phyloP scores from a whole-genome alignment of 2,329 filamentous ascomycete species.

The Aspergillus puulaauensis region DNA sequence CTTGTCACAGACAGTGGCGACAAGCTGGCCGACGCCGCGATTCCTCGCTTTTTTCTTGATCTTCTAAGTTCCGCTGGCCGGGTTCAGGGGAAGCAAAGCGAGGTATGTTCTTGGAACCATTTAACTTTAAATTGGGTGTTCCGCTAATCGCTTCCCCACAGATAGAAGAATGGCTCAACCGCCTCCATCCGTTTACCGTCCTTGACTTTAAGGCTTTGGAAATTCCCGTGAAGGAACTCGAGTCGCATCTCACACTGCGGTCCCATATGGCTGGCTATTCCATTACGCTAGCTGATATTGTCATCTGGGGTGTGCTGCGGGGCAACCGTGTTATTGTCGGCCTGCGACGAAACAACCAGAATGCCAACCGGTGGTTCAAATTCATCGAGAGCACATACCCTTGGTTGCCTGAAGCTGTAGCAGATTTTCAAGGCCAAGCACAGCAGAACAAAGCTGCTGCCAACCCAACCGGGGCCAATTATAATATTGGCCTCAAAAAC shows the following conservation, averaged over 20 bases:
- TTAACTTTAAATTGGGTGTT: neutral
- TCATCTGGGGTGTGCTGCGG: slow-evolving; percentile 79
- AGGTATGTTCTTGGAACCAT: neutral
- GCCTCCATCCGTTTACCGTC: slow-evolving; percentile 52
- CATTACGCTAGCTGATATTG: slow-evolving; percentile 73
- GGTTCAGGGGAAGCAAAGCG: neutral
- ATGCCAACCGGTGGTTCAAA: slow-evolving; percentile 76
- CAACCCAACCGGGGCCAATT: slow-evolving; percentile 78
- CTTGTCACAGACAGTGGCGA: neutral
- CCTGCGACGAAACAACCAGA: slow-evolving; percentile 71
- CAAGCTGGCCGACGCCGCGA: neutral
- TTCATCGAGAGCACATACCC: slow-evolving; percentile 62
- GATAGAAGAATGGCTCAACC: slow-evolving; percentile 53
- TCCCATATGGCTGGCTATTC: slow-evolving; percentile 82
- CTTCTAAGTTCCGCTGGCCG: neutral
- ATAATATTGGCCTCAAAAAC: slow-evolving; percentile 82
- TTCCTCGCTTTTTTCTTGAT: neutral
- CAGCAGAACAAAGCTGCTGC: slow-evolving; percentile 54
- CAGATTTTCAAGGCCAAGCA: neutral
- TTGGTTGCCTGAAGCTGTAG: neutral
- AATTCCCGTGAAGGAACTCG: slow-evolving; percentile 66
- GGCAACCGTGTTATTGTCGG: slow-evolving; percentile 79
- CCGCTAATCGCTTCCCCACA: neutral
- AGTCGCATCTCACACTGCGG: slow-evolving; percentile 83
- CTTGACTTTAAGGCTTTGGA: slow-evolving; percentile 75